phyloP scores from a whole-genome alignment of 495 filamentous ascomycete genomes.

The Daldinia loculata region DNA sequence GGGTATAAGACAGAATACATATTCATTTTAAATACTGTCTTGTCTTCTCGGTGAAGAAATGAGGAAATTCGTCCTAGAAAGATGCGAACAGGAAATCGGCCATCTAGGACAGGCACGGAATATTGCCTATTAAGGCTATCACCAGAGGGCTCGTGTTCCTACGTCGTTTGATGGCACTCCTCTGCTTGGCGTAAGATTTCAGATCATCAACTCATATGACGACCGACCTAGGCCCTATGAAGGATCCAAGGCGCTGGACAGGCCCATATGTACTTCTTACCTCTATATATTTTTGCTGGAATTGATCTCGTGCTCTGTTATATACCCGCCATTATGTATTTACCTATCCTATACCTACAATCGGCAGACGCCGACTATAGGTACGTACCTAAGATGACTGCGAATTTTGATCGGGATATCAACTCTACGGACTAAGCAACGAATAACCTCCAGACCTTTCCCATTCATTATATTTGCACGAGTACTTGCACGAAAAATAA shows the following conservation, averaged over 20 bases:
- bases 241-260: not conserved
- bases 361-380: not conserved
- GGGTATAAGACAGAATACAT: not conserved
- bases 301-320: not conserved
- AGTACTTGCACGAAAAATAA: not conserved
- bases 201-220: not conserved
- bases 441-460: no score
- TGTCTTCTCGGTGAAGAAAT: not conserved
- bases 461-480: no score
- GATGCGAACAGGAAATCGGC: not conserved
- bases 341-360: not conserved
- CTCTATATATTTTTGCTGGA: not conserved
- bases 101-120: not conserved
- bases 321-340: not conserved
- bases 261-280: not conserved
- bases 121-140: not conserved
- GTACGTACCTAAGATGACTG: no score
- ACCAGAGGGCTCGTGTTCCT: slow-evolving; percentile 15
- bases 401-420: no score
- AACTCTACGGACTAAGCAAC: no score
- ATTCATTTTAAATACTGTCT: not conserved
- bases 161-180: not conserved
- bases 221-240: not conserved
- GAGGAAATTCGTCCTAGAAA: not conserved
- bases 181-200: slow-evolving; percentile 30